These are phyloP conservation scores for Chaetoscypha palmicola DNA, from an alignment of 2,329 filamentous ascomycete genomes.

Conservation along the genomic window DNA sequence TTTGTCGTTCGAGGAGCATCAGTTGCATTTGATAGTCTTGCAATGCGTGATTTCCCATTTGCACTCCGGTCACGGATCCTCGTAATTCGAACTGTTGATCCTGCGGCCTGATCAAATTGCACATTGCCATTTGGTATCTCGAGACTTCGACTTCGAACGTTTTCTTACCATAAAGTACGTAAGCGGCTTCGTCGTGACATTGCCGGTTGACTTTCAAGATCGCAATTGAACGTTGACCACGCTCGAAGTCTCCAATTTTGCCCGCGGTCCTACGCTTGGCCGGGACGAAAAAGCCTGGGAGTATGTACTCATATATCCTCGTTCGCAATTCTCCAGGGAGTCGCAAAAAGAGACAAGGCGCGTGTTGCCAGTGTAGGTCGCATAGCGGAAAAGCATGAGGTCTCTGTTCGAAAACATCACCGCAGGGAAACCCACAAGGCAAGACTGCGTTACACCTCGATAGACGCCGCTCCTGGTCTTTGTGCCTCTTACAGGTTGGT, in stretches of 20 bases:
- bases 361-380: slow-evolving; percentile 4
- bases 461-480: slow-evolving; percentile 5
- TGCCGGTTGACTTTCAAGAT: slow-evolving; percentile 14
- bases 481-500: slow-evolving; percentile 13
- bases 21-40: slow-evolving; percentile 87
- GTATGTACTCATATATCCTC: slow-evolving; percentile 13
- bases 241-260: background rate
- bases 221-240: background rate
- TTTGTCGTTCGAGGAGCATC: slow-evolving; percentile 81
- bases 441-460: slow-evolving; percentile 10
- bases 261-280: slow-evolving; percentile 4
- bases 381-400: slow-evolving; percentile 16
- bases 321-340: slow-evolving; percentile 16
- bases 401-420: slow-evolving; percentile 10
- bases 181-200: slow-evolving; percentile 14
- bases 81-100: background rate
- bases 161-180: slow-evolving; percentile 14
- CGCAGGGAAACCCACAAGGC: slow-evolving; percentile 15
- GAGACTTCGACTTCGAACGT: slow-evolving; percentile 14
- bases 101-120: slow-evolving; percentile 1
- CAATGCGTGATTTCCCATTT: slow-evolving; percentile 59
- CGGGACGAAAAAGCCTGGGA: slow-evolving; percentile 11
- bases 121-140: slow-evolving; percentile 13
- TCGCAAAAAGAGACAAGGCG: slow-evolving; percentile 14
- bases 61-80: background rate